Evolutionary conservation across 169 alveolate species (phyloP).

Genomic region (Plasmodium yoelii): DNA sequence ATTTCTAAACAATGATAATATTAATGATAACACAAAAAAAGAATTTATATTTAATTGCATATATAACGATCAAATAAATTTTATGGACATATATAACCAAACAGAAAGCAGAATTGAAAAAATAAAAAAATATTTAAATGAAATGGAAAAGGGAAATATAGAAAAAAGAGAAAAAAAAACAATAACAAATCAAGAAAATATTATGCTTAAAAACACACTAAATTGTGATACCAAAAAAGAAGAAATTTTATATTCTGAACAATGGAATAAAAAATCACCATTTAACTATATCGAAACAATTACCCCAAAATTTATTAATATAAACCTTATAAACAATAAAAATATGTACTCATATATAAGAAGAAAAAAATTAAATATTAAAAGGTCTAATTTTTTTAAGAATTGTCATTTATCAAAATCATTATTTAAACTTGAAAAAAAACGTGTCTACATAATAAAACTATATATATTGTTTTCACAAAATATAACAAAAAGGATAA

Average conservation of each 20-base stretch:
- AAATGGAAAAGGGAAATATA: not conserved
- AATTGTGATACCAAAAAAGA: too few species aligned
- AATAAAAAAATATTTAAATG: conserved; percentile 29
- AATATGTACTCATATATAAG: not conserved
- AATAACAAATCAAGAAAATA: not conserved
- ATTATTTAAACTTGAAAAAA: not conserved
- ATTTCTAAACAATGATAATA: not conserved
- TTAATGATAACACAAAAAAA: not conserved
- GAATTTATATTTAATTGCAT: conserved; percentile 13
- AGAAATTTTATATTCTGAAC: not conserved
- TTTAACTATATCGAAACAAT: not conserved
- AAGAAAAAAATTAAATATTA: conserved; percentile 6
- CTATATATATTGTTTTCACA: conserved; percentile 9
- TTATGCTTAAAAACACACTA: not conserved
- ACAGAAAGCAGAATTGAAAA: conserved; percentile 26
- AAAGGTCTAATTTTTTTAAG: conserved; percentile 14
- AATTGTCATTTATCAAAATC: not conserved
- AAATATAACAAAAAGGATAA: not conserved
- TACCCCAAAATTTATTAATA: too few species aligned
- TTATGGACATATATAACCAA: conserved; percentile 14
- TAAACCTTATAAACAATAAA: too few species aligned
- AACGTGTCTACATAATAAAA: conserved; percentile 2
- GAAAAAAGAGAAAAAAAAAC: not conserved
- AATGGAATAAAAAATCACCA: not conserved
- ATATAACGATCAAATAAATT: conserved; percentile 17